Evolutionary conservation across 768 basidiomycete genomes (phyloP).

Genomic region (Trametes elegans): DNA sequence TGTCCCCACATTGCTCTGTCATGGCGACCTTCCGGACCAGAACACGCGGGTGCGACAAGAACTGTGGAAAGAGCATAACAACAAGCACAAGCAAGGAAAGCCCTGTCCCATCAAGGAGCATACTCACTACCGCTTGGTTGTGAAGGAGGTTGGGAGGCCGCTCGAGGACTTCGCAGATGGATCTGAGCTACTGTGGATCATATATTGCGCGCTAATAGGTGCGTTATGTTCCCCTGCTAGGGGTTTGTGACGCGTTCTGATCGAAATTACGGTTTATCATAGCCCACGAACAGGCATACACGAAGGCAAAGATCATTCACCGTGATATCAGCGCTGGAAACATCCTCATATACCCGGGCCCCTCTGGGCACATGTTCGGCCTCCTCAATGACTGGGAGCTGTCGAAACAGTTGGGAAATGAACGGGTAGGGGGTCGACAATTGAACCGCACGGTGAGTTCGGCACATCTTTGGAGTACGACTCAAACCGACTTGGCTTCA

Average conservation of each 20-base stretch:
- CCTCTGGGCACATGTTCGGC: neutral
- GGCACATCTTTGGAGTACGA: too few species aligned
- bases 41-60: too few species aligned
- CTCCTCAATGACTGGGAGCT: constrained; percentile 13
- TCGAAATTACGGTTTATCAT: too few species aligned
- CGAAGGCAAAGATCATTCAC: constrained; percentile 1
- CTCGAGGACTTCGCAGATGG: neutral
- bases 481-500: too few species aligned
- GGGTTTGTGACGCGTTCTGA: too few species aligned
- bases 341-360: neutral
- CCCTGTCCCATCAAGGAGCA: constrained; percentile 3
- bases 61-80: too few species aligned
- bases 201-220: neutral
- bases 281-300: constrained; percentile 3
- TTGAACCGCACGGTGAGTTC: constrained; percentile 9
- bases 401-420: neutral
- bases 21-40: neutral
- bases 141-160: constrained; percentile 3
- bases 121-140: constrained; percentile 10
- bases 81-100: neutral
- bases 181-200: neutral
- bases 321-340: constrained; percentile 15
- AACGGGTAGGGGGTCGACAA: neutral
- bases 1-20: neutral
- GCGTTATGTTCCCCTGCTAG: neutral